A percentile compares a stretch with the other conserved stretches of the same genome.
phyloP scores from a whole-genome alignment of 768 basidiomycete species.

The Leccinum aurantiacum region DNA sequence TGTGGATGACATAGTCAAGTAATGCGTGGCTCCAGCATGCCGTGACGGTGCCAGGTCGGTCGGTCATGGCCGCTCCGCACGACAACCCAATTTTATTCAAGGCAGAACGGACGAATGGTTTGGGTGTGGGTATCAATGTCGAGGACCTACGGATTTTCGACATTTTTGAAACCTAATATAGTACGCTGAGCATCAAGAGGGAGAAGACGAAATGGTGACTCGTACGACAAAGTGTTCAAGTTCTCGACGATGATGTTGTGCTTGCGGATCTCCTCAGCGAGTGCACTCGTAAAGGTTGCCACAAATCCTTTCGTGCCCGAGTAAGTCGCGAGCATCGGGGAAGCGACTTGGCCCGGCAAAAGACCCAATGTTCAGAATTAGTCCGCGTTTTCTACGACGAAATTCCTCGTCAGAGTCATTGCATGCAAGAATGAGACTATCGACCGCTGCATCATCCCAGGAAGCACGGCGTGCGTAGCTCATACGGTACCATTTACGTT shows the following conservation, averaged over 20 bases:
- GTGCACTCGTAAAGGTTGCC: constrained; percentile 78
- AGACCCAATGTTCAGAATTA: constrained; percentile 91
- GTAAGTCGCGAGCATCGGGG: constrained; percentile 93
- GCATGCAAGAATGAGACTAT: constrained; percentile 5
- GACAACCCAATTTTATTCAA: constrained; percentile 72
- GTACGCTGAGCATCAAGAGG: neutral
- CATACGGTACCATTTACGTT: constrained; percentile 82
- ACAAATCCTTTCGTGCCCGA: constrained; percentile 92
- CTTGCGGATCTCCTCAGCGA: constrained; percentile 76
- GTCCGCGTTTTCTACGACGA: constrained; percentile 63
- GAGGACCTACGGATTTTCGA: constrained; percentile 84
- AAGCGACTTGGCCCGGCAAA: constrained; percentile 83
- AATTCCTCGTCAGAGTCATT: neutral
- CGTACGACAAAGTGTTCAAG: constrained; percentile 90
- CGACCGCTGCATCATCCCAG: constrained; percentile 77
- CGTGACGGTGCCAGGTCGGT: constrained; percentile 71
- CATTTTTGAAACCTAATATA: constrained; percentile 79
- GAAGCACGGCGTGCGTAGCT: constrained; percentile 77
- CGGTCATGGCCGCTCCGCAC: constrained; percentile 74
- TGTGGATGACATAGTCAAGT: constrained; percentile 65
- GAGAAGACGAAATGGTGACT: constrained; percentile 16
- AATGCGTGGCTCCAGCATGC: constrained; percentile 91
- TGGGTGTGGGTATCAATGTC: constrained; percentile 63
- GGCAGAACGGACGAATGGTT: constrained; percentile 71
- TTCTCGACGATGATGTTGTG: constrained; percentile 81